Evolutionary conservation across 805 yeast species (phyloP).

Genomic region (Sporopachydermia lactativora): DNA sequence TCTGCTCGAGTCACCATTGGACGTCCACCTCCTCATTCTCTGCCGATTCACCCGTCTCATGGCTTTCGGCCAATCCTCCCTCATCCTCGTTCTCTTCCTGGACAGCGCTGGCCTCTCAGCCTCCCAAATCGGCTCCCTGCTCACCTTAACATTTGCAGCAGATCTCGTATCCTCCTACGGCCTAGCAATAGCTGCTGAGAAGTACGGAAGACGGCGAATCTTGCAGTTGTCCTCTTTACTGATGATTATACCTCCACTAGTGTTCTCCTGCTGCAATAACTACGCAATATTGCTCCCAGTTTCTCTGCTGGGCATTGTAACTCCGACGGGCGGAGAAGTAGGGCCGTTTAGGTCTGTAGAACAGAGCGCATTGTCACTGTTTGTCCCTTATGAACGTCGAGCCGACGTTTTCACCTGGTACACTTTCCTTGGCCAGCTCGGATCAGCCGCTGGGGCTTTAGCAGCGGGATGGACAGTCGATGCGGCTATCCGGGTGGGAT

Average conservation of each 20-base stretch:
- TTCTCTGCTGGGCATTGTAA: constrained; percentile 35
- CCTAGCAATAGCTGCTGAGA: constrained; percentile 32
- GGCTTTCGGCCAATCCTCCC: constrained; percentile 24
- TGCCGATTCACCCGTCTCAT: constrained; percentile 20
- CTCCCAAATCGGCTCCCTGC: constrained; percentile 31
- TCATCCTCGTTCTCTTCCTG: constrained; percentile 30
- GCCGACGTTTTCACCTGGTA: constrained; percentile 49
- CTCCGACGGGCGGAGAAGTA: constrained; percentile 43
- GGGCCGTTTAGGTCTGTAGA: constrained; percentile 48
- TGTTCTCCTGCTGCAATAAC: constrained; percentile 22
- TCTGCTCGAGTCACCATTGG: constrained; percentile 15
- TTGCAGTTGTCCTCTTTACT: constrained; percentile 25
- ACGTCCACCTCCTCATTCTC: constrained; percentile 18
- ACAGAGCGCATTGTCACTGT: constrained; percentile 35
- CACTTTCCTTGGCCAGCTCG: constrained; percentile 32
- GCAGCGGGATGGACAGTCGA: background rate
- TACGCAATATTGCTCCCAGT: constrained; percentile 22
- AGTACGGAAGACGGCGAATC: constrained; percentile 29
- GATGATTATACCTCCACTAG: constrained; percentile 30
- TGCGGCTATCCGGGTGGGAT: background rate
- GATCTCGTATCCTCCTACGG: constrained; percentile 35
- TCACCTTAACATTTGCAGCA: constrained; percentile 35
- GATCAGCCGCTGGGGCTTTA: constrained; percentile 28
- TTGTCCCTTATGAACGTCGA: constrained; percentile 26
- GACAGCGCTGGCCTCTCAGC: constrained; percentile 28